Base-by-base conservation (phyloP, 495 filamentous ascomycete genomes). In the Aspergillus baeticus region DNA sequence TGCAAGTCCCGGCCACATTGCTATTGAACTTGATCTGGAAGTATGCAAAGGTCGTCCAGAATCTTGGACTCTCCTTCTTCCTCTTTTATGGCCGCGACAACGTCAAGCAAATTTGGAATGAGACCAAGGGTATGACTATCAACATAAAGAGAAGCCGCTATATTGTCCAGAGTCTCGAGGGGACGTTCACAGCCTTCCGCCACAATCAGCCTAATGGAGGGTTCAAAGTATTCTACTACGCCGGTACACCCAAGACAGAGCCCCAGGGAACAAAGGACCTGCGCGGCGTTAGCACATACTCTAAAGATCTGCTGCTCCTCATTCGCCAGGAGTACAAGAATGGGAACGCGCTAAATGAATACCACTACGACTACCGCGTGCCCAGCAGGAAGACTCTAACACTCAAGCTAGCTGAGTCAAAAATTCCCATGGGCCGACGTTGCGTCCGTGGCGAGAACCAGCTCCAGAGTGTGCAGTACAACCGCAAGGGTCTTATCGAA, bases 401-500 rank as follows among this genome's bases (percentile, higher is more conserved):
- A 10, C 55, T 72, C 3, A 75, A 68, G 53, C 36, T 63, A 5
- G 56, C 61, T 2, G 49, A 51, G 21, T 56, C 63, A 10, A 76
- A 71, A 38, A 68, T 81, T 50, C 81, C 81, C 0, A 64, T 84
- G 37, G 63, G 63, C 21, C 65, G 80, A 33, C 73, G 70, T 14
- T 83, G 82, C 56, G 69, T 81, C 6, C 61, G 65, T 6, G 82
- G 82, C 39, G 60, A 71, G 20, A 68, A 77, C 51, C 62, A 77
- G 35, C 70, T 75, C 0, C 72, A 83, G 49, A 70, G 73, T 18
- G 71, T 84, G 6, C 72, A 77, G 37, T 86, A 84, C 61, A 80
- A 85, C 60, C 61, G 70, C 29, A 78, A 79, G 50, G 83, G 83
- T 23, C 76, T 80, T 42, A 75, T 84, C 49, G 72, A 76, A 23